Base-by-base conservation (phyloP, 2,329 filamentous ascomycete genomes). In the Trichoderma pleuroti region DNA sequence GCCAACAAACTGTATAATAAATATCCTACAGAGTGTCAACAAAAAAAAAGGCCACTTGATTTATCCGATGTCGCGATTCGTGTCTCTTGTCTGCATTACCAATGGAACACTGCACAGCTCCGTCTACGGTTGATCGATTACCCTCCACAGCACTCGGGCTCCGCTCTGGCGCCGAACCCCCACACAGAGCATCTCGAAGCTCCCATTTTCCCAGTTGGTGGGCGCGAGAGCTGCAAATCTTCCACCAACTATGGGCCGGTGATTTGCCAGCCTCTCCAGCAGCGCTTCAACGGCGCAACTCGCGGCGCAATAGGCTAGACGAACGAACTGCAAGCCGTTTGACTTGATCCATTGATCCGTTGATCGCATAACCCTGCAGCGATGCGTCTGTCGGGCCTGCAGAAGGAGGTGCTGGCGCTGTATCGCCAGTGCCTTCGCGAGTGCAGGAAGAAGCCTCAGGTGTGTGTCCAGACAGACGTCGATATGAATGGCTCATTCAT, bases 401-500 rank as follows among this genome's bases (percentile, higher is more conserved):
- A 98, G 79, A 91, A 88, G 76, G 93, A 97, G 77, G 95, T 98
- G 4, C 81, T 98, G 65, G 86, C 90, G 39, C 87, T 99, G 16
- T 99, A 98, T 80, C 90, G 95, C 71, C 88, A 90, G 78, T 98
- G 95, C 77, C 84, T 99, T 30, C 89, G 94, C 72, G 93, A 92
- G 77, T 90, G 91, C 71, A 88, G 91, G 72, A 91, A 90, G 77
- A 98, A 99, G 80, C 93, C 94, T 63, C 79, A 82, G 76, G 93
- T 95, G 80, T 73, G 76, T 72, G 14, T 11, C 3, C 3, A 21
- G 42, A 26, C 66, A 34, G 10, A 32, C 30, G 16, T 42, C 16
- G 9, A 2, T 18, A 67, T 9, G n/a, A 14, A 57, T 32, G 24
- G 34, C 57, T 39, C 11, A 32, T 24, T 39, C 11, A 32, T 24